Evolutionary conservation across 2,329 filamentous ascomycete genomes (phyloP).

Genomic region (Samsoniella hepiali): DNA sequence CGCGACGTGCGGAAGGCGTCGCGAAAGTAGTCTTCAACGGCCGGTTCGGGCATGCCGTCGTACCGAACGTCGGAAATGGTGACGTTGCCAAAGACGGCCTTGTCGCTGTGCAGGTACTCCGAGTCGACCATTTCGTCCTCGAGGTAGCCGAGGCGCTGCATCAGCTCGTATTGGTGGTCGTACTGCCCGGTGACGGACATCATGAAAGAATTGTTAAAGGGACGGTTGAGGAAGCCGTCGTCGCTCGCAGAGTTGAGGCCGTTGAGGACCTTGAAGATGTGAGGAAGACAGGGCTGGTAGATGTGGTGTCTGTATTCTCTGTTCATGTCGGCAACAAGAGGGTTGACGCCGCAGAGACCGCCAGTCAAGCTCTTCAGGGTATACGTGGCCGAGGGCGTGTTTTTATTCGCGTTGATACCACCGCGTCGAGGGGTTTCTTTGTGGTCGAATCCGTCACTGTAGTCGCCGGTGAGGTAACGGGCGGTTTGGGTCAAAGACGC

Average conservation of each 20-base stretch:
- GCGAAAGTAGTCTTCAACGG: constrained; percentile 33
- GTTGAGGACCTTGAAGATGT: constrained; percentile 36
- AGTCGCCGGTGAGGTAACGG: constrained; percentile 36
- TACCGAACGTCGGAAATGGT: constrained; percentile 33
- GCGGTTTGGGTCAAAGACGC: constrained; percentile 31
- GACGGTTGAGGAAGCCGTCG: constrained; percentile 25
- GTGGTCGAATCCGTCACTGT: constrained; percentile 33
- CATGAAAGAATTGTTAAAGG: constrained; percentile 33
- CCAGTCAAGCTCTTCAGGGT: constrained; percentile 43
- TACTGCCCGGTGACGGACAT: constrained; percentile 34
- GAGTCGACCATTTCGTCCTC: constrained; percentile 27
- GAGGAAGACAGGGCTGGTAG: constrained; percentile 44
- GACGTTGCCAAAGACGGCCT: constrained; percentile 29
- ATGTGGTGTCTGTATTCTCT: constrained; percentile 39
- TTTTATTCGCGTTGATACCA: constrained; percentile 40
- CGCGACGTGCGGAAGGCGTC: constrained; percentile 31
- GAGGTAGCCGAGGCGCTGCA: constrained; percentile 31
- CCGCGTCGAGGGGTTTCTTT: constrained; percentile 27
- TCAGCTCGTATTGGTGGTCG: constrained; percentile 33
- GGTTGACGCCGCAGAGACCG: constrained; percentile 39
- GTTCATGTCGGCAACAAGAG: constrained; percentile 41
- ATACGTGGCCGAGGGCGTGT: constrained; percentile 40
- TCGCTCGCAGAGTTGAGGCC: constrained; percentile 17
- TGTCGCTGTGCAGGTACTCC: constrained; percentile 30
- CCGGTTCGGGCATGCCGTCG: constrained; percentile 32